phyloP scores from a whole-genome alignment of 345 rosid species.

The Rhizophora apiculata region DNA sequence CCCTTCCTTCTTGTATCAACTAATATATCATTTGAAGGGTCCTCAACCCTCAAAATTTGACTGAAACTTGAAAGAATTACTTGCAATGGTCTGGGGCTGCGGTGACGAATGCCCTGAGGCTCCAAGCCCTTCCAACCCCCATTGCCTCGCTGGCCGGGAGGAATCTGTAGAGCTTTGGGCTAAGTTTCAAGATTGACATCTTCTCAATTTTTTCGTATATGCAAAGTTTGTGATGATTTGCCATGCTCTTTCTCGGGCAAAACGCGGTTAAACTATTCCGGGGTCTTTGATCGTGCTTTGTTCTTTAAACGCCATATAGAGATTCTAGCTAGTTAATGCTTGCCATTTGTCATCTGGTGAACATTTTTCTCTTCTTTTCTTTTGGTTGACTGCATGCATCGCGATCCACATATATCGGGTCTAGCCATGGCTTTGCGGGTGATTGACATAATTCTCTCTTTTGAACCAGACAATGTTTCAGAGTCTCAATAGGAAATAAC shows the following conservation, averaged over 20 bases:
- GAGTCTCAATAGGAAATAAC: too few relatives aligned
- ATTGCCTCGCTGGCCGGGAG: background rate
- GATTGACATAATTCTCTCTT: too few relatives aligned
- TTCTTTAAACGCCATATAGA: background rate
- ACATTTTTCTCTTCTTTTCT: conserved; percentile 1
- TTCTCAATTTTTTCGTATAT: background rate
- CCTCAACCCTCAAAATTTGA: too few relatives aligned
- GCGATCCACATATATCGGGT: conserved; percentile 7
- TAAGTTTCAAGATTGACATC: conserved; percentile 19
- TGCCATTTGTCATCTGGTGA: conserved; percentile 11
- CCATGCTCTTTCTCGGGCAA: too few relatives aligned
- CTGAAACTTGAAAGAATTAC: conserved; percentile 12
- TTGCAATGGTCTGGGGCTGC: conserved; percentile 20
- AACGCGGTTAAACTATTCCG: background rate
- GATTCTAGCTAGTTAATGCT: background rate
- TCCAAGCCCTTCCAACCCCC: background rate
- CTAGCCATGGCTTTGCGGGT: background rate
- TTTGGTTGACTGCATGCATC: background rate
- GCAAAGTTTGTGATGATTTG: too few relatives aligned
- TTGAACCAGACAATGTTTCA: too few relatives aligned
- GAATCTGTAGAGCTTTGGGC: conserved; percentile 10
- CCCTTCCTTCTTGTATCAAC: too few relatives aligned
- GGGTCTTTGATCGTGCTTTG: too few relatives aligned
- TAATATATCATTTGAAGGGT: too few relatives aligned
- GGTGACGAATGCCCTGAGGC: conserved; percentile 20